A percentile compares a stretch with the other conserved stretches of the same genome.
Evolutionary conservation across 306 rosid species (phyloP).

Genomic region (Vicia sativa): DNA sequence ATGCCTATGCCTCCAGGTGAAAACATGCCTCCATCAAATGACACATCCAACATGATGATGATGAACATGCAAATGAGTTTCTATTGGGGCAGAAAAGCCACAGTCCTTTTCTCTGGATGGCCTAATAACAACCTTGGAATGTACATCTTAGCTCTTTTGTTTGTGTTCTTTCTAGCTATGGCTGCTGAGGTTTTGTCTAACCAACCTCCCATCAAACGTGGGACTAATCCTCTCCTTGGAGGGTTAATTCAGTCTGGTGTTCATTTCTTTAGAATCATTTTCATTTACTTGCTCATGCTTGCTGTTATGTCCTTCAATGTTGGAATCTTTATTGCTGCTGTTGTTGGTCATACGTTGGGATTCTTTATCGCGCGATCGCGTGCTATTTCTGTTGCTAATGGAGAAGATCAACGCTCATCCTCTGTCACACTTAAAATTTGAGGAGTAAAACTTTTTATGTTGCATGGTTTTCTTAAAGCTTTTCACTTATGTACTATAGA

Average conservation of each 20-base stretch:
- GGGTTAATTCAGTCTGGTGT: conserved; percentile 40
- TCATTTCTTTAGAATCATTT: conserved; percentile 46
- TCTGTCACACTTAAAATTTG: conserved; percentile 26
- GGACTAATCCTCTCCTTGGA: conserved; percentile 23
- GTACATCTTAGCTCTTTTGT: conserved; percentile 61
- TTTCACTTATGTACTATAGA: neutral
- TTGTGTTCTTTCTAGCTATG: conserved; percentile 56
- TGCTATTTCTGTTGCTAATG: conserved; percentile 38
- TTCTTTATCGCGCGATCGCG: conserved; percentile 52
- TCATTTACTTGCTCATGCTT: conserved; percentile 69
- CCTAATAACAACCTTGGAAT: conserved; percentile 56
- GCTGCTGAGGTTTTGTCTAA: conserved; percentile 49
- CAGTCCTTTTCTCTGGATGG: conserved; percentile 61
- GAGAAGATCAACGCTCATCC: neutral
- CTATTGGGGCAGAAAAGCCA: conserved; percentile 73
- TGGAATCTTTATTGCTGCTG: conserved; percentile 70
- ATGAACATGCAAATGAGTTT: conserved; percentile 59
- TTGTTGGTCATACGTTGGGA: conserved; percentile 68
- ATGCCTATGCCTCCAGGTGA: conserved; percentile 29
- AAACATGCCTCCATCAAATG: conserved; percentile 32
- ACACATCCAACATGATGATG: conserved; percentile 15
- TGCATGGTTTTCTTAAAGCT: neutral
- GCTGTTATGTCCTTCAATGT: conserved; percentile 75
- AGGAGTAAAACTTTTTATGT: conserved; percentile 9
- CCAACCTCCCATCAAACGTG: conserved; percentile 36